phyloP scores from a whole-genome alignment of 768 basidiomycete species.

The Mycena galericulata region DNA sequence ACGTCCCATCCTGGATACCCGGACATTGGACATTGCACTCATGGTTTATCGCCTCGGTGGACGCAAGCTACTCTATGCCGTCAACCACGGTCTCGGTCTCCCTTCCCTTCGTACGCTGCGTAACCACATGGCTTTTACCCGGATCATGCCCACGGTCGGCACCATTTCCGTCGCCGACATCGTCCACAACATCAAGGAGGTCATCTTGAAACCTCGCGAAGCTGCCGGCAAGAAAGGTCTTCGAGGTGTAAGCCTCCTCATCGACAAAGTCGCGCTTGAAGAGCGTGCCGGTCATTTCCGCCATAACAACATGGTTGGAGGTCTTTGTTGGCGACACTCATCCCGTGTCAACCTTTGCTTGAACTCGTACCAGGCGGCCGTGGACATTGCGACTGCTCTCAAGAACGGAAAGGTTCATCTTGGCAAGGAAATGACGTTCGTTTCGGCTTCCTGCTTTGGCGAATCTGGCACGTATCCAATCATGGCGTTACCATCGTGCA shows the following conservation, averaged over 20 bases:
- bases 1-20: neutral
- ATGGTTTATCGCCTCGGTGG: slow-evolving; percentile 9
- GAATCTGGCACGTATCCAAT: neutral
- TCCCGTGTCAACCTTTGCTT: neutral
- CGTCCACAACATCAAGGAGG: neutral
- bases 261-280: neutral
- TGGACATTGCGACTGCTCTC: neutral
- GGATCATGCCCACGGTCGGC: neutral
- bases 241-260: neutral
- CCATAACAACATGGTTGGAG: neutral
- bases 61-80: neutral
- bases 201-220: neutral
- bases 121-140: neutral
- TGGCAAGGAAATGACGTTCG: neutral
- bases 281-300: neutral
- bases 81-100: neutral
- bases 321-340: neutral
- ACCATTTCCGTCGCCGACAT: neutral
- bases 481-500: neutral
- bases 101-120: neutral
- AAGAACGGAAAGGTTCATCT: neutral
- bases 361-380: too few relatives aligned
- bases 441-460: neutral
- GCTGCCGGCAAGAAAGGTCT: too few relatives aligned
- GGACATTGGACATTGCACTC: slow-evolving; percentile 15